Percentiles rank a stretch among this genome's conserved stretches.
Conservation (phyloP, 257 asterid genomes). For the Penstemon newberryi region DNA sequence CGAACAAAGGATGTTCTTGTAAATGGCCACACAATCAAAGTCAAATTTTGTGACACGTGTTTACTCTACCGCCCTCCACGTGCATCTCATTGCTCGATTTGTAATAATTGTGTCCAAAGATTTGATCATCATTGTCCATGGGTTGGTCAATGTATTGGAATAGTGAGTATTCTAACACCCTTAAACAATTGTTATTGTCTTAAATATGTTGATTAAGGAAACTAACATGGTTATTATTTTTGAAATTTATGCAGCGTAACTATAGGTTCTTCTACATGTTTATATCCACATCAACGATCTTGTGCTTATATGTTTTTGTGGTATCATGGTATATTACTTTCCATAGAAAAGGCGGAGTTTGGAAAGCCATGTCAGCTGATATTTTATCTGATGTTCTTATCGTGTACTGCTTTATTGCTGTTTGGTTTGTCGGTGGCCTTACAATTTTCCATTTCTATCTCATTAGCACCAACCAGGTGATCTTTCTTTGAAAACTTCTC, state of each 20-base stretch:
- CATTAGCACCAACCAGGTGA: constrained; percentile 70
- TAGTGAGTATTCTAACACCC: constrained; percentile 51
- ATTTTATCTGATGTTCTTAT: constrained; percentile 64
- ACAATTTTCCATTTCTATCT: constrained; percentile 76
- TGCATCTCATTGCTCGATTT: constrained; percentile 91
- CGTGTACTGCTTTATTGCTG: constrained; percentile 71
- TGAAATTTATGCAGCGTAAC: constrained; percentile 67
- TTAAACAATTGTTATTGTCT: background rate
- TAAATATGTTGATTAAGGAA: background rate
- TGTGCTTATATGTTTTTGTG: constrained; percentile 60
- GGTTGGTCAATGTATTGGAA: constrained; percentile 93
- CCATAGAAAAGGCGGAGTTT: constrained; percentile 44
- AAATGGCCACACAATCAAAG: constrained; percentile 71
- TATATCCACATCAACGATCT: constrained; percentile 68
- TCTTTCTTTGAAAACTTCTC: constrained; percentile 9
- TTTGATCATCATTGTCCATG: constrained; percentile 96
- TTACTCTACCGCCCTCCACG: constrained; percentile 92
- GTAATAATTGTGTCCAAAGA: constrained; percentile 89
- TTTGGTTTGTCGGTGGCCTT: constrained; percentile 95
- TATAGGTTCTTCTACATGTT: constrained; percentile 80
- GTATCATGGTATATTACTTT: constrained; percentile 66
- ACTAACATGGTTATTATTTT: constrained; percentile 24
- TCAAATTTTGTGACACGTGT: constrained; percentile 83
- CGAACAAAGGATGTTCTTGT: constrained; percentile 64
- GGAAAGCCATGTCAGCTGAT: constrained; percentile 58